Evolutionary conservation across 78 protist species (phyloP), one percentile per base, ranked within the genome.

Genomic region (Ministeria vibrans): DNA sequence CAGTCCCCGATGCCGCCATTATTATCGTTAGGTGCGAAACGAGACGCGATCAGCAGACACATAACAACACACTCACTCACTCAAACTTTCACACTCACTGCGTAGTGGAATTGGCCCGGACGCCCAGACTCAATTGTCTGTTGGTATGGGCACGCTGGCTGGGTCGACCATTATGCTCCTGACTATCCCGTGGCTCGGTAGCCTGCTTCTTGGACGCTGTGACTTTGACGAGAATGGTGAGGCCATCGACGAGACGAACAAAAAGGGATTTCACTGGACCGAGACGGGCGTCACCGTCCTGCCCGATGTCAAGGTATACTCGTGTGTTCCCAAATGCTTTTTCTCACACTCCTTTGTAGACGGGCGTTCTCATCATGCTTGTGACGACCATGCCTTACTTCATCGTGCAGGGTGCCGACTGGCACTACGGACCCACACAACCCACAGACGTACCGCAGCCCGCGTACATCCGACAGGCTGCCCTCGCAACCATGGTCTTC

Each of bases 111-210:
- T 46, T 46, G 55, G 55, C 28, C 7, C 28, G 28, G 55, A 46
- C 55, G 55, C 55, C 55, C 55, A 46, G 55, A 13, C 7, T 7
- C 7, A 46, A 13, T 13, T 46, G 55, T 46, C 55, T 7, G 13
- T 46, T 13, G 55, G 55, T 18, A 46, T 46, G 55, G 55, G 55
- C 55, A 46, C 95, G 41, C 86, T 94, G 32, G 97, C 97, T 0
- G 97, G 97, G 32, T 61, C 83, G 9, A 92, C 95, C 0, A 66
- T 94, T 70, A 90, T 94, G 95, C 77, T 94, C 43, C 84, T 93
- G 28, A 92, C 97, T 23, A n/a, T 94, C 7, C 96, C 97, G 71
- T 93, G 91, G 88, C 28, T 75, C 18, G 70, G 75, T 5, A 28
- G 77, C 63, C 42, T 84, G 70, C 2, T 38, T 61, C 28, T 49